Conservation (phyloP, 1,139 yeast species). For the Protomyces pachydermus region DNA sequence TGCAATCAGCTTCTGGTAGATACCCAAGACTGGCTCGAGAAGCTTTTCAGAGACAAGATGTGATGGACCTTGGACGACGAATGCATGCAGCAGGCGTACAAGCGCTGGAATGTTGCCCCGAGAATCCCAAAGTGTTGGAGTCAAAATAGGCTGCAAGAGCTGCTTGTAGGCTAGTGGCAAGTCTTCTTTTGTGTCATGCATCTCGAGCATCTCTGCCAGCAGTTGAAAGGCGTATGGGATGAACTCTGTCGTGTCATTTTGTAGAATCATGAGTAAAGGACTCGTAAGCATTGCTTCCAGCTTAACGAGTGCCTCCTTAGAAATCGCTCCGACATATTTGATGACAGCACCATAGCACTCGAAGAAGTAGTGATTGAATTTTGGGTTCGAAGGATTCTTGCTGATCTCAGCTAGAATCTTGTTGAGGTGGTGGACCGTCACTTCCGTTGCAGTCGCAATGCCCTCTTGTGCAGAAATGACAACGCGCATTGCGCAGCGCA, state of each 20-base stretch:
- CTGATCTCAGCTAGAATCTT: constrained; percentile 65
- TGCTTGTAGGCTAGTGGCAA: constrained; percentile 64
- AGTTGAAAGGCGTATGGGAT: constrained; percentile 90
- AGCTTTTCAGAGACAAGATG: constrained; percentile 40
- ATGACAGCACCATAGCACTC: constrained; percentile 79
- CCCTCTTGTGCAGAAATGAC: constrained; percentile 69
- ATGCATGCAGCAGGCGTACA: constrained; percentile 68
- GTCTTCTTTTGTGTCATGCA: constrained; percentile 46
- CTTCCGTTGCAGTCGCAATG: constrained; percentile 43
- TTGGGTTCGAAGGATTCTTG: constrained; percentile 91
- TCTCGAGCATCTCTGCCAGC: constrained; percentile 69
- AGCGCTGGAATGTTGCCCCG: constrained; percentile 92
- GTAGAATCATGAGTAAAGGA: constrained; percentile 59
- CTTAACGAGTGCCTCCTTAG: constrained; percentile 13
- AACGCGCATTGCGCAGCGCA: constrained; percentile 75
- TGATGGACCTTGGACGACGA: constrained; percentile 59
- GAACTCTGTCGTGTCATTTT: constrained; percentile 87
- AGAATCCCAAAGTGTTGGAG: constrained; percentile 89
- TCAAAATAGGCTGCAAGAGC: constrained; percentile 71
- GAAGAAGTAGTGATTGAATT: constrained; percentile 82
- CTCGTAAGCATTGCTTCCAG: constrained; percentile 62
- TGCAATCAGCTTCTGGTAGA: constrained; percentile 88
- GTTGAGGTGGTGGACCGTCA: constrained; percentile 50
- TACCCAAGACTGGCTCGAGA: constrained; percentile 77
- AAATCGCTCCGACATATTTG: constrained; percentile 44